These are phyloP conservation scores for Puccinia novopanici DNA, from an alignment of 1,284 basidiomycete genomes.

Conservation along the genomic window DNA sequence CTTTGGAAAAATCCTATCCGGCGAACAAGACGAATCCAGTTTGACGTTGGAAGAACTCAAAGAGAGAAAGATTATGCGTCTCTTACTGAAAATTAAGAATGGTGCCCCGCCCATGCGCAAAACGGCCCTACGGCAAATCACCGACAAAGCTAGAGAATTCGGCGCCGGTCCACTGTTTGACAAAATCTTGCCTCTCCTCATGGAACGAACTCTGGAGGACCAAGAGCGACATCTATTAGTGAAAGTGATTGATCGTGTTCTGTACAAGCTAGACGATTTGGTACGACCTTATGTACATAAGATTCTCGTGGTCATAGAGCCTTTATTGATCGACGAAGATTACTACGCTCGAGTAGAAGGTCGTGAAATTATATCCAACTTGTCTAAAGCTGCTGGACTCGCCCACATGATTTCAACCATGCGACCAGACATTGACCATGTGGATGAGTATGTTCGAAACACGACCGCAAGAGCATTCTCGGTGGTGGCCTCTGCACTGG, in stretches of 20 bases:
- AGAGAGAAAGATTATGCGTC: constrained; percentile 98
- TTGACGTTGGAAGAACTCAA: constrained; percentile 97
- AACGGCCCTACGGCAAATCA: constrained; percentile 94
- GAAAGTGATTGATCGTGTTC: constrained; percentile 97
- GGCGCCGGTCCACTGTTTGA: constrained; percentile 98
- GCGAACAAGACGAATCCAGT: constrained; percentile 81
- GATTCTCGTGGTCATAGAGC: constrained; percentile 98
- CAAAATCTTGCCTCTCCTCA: constrained; percentile 95
- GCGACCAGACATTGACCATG: constrained; percentile 99
- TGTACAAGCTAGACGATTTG: constrained; percentile 98
- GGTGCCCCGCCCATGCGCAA: constrained; percentile 98
- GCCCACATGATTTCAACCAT: constrained; percentile 99
- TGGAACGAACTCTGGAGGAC: constrained; percentile 98
- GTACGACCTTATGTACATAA: constrained; percentile 99
- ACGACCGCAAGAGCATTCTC: constrained; percentile 99
- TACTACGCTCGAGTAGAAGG: constrained; percentile 99
- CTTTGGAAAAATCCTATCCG: constrained; percentile 92
- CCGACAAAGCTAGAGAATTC: constrained; percentile 98
- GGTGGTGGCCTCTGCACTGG: constrained; percentile 95
- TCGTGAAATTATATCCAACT: constrained; percentile 97
- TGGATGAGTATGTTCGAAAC: constrained; percentile 98
- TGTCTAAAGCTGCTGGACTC: constrained; percentile 96
- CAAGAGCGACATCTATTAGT: constrained; percentile 97
- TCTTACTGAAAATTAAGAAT: constrained; percentile 99
- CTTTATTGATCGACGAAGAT: constrained; percentile 97